Percentiles rank a stretch among this genome's conserved stretches.
Evolutionary conservation across 2,329 filamentous ascomycete species (phyloP).

Genomic region (Ceratocystis cubensis): DNA sequence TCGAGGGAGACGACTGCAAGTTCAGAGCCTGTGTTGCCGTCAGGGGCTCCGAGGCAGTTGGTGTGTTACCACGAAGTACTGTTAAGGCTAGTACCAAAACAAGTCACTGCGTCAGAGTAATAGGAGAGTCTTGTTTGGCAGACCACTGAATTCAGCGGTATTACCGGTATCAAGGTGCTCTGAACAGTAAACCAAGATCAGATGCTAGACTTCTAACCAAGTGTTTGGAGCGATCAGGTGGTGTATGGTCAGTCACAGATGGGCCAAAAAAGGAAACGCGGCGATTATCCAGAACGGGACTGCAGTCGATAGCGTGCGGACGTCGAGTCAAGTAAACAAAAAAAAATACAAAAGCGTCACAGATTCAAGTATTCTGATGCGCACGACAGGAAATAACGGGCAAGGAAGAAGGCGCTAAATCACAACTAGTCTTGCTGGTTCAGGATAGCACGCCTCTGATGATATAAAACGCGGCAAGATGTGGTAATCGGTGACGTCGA

Average conservation of each 20-base stretch:
- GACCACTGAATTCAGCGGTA: too few relatives aligned
- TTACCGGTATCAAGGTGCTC: too few relatives aligned
- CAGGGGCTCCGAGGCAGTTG: slow-evolving; percentile 6
- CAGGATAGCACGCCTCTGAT: not conserved
- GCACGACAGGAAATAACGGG: not conserved
- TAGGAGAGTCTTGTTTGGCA: not conserved
- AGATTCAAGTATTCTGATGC: not conserved
- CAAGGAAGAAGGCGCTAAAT: not conserved
- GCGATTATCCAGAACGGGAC: not conserved
- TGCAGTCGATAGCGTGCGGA: not conserved
- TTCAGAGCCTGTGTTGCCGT: slow-evolving; percentile 1
- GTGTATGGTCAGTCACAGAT: not conserved
- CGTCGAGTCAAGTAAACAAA: not conserved
- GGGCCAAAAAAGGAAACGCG: not conserved
- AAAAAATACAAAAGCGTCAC: not conserved
- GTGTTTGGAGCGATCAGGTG: not conserved
- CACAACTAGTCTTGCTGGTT: not conserved
- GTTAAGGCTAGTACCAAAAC: not conserved
- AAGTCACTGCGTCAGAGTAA: not conserved
- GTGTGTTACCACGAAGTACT: slow-evolving; percentile 1
- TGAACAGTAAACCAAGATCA: too few relatives aligned
- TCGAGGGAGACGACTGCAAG: not conserved
- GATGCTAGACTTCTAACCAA: too few relatives aligned
- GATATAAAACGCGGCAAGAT: not conserved
- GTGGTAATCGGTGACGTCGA: not conserved